These are phyloP conservation scores for Erythrobasidium hasegawianum DNA, from an alignment of 1,284 basidiomycete species.

Conservation along the genomic window DNA sequence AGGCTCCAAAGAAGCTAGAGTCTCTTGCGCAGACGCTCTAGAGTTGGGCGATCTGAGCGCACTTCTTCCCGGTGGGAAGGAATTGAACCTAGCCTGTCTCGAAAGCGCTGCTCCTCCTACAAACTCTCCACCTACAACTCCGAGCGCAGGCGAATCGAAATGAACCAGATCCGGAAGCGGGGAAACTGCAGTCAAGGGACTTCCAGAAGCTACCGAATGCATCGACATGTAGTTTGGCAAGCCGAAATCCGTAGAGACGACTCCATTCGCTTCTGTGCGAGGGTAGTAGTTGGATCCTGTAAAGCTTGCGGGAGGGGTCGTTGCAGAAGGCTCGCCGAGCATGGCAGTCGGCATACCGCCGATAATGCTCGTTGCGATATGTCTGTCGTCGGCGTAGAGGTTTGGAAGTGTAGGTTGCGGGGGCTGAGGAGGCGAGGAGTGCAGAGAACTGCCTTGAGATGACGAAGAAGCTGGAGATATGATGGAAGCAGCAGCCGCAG, in stretches of 20 bases:
- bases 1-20: slow-evolving; percentile 16
- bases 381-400: slow-evolving; percentile 21
- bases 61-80: slow-evolving; percentile 14
- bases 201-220: neutral
- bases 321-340: slow-evolving; percentile 7
- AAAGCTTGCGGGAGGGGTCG: slow-evolving; percentile 29
- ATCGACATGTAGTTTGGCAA: slow-evolving; percentile 19
- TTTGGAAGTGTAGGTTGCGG: slow-evolving; percentile 13
- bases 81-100: slow-evolving; percentile 13
- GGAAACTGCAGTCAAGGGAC: neutral
- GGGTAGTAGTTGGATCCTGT: slow-evolving; percentile 19
- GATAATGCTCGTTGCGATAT: slow-evolving; percentile 22
- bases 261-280: slow-evolving; percentile 15
- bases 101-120: slow-evolving; percentile 19
- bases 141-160: neutral
- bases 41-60: slow-evolving; percentile 3
- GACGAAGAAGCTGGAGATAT: neutral
- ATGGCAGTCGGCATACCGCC: slow-evolving; percentile 15
- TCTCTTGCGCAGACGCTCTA: neutral
- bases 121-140: neutral
- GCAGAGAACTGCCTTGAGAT: neutral
- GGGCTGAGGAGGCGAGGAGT: slow-evolving; percentile 14
- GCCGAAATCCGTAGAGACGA: slow-evolving; percentile 13
- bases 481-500: slow-evolving; percentile 15
- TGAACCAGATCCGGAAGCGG: neutral